Conservation (phyloP, 2,329 filamentous ascomycete species). For the Emergomyces pasteurianus region DNA sequence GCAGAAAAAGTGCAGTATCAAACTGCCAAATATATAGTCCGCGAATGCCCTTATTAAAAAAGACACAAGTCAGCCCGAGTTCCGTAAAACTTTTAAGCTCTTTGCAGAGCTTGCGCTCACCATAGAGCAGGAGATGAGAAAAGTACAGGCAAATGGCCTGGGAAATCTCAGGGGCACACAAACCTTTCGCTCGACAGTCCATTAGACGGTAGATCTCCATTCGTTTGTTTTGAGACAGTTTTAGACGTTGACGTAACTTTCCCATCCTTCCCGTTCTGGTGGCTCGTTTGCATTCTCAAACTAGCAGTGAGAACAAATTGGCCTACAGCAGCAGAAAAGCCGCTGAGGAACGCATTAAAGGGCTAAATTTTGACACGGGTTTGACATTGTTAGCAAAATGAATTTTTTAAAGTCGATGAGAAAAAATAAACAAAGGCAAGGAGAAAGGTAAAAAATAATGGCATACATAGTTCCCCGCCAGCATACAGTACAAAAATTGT, state of each 20-base stretch:
- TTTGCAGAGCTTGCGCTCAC: not conserved
- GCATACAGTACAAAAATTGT: slow-evolving; percentile 85
- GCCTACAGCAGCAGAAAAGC: slow-evolving; percentile 86
- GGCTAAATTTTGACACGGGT: slow-evolving; percentile 45
- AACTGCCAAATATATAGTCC: slow-evolving; percentile 86
- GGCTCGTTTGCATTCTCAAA: slow-evolving; percentile 83
- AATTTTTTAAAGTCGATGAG: not conserved
- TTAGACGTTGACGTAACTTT: slow-evolving; percentile 14
- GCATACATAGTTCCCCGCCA: slow-evolving; percentile 90
- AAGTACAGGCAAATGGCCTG: not conserved
- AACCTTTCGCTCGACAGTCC: slow-evolving; percentile 31
- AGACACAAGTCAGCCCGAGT: not conserved
- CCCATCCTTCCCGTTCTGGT: slow-evolving; percentile 44
- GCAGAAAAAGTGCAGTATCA: slow-evolving; percentile 97
- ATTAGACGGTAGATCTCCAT: slow-evolving; percentile 1
- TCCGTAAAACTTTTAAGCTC: not conserved
- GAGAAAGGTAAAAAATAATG: slow-evolving; percentile 1
- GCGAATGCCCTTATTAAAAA: slow-evolving; percentile 65
- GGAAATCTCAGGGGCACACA: slow-evolving; percentile 5
- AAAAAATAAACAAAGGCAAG: not conserved
- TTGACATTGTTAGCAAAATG: not conserved
- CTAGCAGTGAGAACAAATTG: slow-evolving; percentile 92
- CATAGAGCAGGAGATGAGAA: slow-evolving; percentile 3
- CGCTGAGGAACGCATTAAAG: slow-evolving; percentile 96
- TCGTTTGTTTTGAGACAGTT: slow-evolving; percentile 5